Evolutionary conservation across 2,329 filamentous ascomycete species (phyloP).

Genomic region (Scorias spongiosa): DNA sequence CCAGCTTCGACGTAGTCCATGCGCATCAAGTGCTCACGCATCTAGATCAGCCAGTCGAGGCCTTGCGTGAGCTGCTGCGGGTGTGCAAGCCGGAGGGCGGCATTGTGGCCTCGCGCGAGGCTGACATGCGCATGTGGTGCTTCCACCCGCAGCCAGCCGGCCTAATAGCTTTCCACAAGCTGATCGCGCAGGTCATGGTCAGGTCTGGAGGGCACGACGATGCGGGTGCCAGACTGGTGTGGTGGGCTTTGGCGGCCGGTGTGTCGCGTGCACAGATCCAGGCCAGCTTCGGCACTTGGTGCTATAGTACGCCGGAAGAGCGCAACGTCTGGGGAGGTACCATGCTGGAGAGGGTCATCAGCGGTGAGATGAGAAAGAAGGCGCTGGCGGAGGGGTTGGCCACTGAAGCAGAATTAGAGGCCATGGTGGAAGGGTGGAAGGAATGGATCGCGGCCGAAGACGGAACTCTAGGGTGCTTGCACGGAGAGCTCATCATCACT

Average conservation of each 20-base stretch:
- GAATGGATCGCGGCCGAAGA: constrained; percentile 28
- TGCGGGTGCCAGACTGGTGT: constrained; percentile 15
- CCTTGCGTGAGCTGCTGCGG: constrained; percentile 39
- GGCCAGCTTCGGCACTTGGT: constrained; percentile 27
- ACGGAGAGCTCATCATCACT: constrained; percentile 24
- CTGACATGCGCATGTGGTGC: constrained; percentile 22
- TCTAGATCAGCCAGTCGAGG: constrained; percentile 34
- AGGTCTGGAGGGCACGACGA: constrained; percentile 11
- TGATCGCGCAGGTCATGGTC: constrained; percentile 20
- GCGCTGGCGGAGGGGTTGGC: constrained; percentile 23
- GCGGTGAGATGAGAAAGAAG: constrained; percentile 16
- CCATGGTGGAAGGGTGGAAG: constrained; percentile 24
- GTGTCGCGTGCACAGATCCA: constrained; percentile 24
- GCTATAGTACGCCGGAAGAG: constrained; percentile 24
- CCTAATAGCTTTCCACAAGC: constrained; percentile 21
- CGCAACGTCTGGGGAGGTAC: constrained; percentile 20
- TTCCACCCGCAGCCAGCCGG: constrained; percentile 21
- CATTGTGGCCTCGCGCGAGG: constrained; percentile 35
- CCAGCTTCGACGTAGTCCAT: constrained; percentile 43
- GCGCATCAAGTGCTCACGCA: constrained; percentile 45
- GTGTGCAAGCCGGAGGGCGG: constrained; percentile 37
- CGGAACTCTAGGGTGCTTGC: constrained; percentile 26
- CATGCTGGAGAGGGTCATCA: constrained; percentile 6
- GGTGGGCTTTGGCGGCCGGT: constrained; percentile 24
- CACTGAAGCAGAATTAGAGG: constrained; percentile 24